A percentile compares a stretch with the other conserved stretches of the same genome.
These are phyloP conservation scores for Chaetomium sp. DNA, from an alignment of 2,329 filamentous ascomycete species.

Conservation along the genomic window DNA sequence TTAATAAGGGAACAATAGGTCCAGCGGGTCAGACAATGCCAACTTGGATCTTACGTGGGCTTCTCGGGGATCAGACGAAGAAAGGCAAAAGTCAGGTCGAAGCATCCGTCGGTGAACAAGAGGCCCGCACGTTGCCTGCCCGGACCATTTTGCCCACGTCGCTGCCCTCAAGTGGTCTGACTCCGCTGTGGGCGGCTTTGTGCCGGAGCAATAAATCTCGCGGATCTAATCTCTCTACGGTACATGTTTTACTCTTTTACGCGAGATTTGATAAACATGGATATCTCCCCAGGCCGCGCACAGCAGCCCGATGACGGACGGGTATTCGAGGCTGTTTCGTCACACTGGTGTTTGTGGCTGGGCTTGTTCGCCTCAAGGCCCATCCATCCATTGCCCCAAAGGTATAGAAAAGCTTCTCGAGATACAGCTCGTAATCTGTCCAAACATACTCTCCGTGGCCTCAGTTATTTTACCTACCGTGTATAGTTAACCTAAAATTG, in stretches of 20 bases:
- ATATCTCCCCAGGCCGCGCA: constrained; percentile 14
- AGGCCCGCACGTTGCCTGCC: constrained; percentile 2
- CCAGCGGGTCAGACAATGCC: constrained; percentile 18
- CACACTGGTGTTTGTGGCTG: neutral
- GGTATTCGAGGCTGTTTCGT: neutral
- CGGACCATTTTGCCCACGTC: constrained; percentile 14
- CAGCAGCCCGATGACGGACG: neutral
- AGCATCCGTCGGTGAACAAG: constrained; percentile 21
- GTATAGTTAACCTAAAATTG: neutral
- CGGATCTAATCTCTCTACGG: constrained; percentile 28
- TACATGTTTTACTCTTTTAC: constrained; percentile 22
- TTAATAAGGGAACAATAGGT: constrained; percentile 21
- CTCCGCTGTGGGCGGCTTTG: constrained; percentile 19
- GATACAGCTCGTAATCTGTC: neutral
- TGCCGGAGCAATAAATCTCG: constrained; percentile 1
- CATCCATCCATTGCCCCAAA: neutral
- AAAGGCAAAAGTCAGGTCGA: neutral
- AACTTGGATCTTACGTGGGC: constrained; percentile 13
- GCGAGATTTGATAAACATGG: constrained; percentile 28
- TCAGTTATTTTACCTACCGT: neutral
- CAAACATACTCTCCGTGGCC: neutral
- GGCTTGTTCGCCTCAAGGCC: neutral
- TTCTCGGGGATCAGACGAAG: constrained; percentile 15
- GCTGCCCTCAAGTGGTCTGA: constrained; percentile 12
- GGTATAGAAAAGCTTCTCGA: neutral